Evolutionary conservation across 169 alveolate species (phyloP).

Genomic region (Cryptosporidium andersoni): DNA sequence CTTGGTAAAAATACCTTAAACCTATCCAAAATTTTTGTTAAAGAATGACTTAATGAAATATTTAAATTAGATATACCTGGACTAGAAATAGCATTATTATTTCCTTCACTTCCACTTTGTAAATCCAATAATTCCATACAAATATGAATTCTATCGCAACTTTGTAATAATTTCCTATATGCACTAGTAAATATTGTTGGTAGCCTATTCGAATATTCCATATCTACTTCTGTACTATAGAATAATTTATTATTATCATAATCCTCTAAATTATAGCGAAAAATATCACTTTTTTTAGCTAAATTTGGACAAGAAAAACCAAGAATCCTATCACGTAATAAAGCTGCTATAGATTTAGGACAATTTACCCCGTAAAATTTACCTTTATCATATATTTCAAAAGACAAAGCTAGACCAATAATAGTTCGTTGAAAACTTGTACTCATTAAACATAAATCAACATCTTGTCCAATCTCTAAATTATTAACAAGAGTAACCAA

Average conservation of each 20-base stretch:
- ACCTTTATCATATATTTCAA: conserved; percentile 32
- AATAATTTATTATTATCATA: conserved; percentile 10
- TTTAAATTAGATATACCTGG: background rate
- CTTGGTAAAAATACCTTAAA: conserved; percentile 1
- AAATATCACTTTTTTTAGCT: conserved; percentile 21
- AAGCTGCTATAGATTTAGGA: conserved; percentile 66
- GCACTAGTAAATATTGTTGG: conserved; percentile 65
- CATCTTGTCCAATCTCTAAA: background rate
- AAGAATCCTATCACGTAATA: conserved; percentile 47
- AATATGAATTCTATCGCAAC: conserved; percentile 45
- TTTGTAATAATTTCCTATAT: conserved; percentile 40
- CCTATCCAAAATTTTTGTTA: background rate
- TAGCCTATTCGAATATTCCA: conserved; percentile 1
- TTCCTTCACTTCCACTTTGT: background rate
- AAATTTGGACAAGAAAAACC: conserved; percentile 67
- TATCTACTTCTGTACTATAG: background rate
- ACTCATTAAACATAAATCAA: conserved; percentile 16
- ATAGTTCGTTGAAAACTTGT: conserved; percentile 31
- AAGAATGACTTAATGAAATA: no score
- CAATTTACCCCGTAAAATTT: conserved; percentile 37
- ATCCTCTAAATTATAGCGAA: conserved; percentile 31
- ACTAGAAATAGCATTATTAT: background rate
- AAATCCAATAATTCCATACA: background rate
- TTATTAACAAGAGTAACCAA: background rate
- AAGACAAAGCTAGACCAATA: conserved; percentile 45